Evolutionary conservation across 208 protist species (phyloP).

Genomic region (Herpetomonas tarakana): DNA sequence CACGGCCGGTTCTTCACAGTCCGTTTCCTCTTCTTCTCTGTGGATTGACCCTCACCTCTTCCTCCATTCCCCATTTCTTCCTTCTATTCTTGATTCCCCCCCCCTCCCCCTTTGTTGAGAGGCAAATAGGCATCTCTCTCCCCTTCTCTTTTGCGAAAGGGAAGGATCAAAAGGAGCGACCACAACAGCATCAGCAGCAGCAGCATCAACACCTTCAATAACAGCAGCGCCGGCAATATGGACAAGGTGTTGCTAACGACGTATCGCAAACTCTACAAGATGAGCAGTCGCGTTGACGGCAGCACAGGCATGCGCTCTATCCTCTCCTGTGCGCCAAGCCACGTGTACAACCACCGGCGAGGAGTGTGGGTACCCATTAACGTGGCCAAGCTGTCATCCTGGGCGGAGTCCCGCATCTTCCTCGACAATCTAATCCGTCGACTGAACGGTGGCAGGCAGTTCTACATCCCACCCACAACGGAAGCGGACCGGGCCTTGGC

Average conservation of each 20-base stretch:
- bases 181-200: too few species aligned
- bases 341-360: constrained; percentile 57
- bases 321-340: constrained; percentile 49
- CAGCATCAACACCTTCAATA: too few species aligned
- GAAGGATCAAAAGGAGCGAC: too few species aligned
- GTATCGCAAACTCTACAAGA: constrained; percentile 73
- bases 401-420: constrained; percentile 59
- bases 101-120: too few species aligned
- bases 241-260: constrained; percentile 68
- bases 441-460: constrained; percentile 58
- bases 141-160: too few species aligned
- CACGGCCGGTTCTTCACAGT: too few species aligned
- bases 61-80: too few species aligned
- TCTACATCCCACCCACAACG: constrained; percentile 51
- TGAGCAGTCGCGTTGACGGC: constrained; percentile 42
- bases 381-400: constrained; percentile 34
- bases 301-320: constrained; percentile 57
- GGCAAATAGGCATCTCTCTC: too few species aligned
- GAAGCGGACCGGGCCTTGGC: constrained; percentile 16
- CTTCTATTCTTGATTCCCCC: too few species aligned
- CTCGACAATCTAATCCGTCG: constrained; percentile 72
- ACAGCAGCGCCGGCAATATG: too few species aligned
- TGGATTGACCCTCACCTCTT: too few species aligned
- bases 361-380: constrained; percentile 51
- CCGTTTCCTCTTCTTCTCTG: too few species aligned